Base-by-base conservation (phyloP, 768 basidiomycete species). In the Mycena metata region DNA sequence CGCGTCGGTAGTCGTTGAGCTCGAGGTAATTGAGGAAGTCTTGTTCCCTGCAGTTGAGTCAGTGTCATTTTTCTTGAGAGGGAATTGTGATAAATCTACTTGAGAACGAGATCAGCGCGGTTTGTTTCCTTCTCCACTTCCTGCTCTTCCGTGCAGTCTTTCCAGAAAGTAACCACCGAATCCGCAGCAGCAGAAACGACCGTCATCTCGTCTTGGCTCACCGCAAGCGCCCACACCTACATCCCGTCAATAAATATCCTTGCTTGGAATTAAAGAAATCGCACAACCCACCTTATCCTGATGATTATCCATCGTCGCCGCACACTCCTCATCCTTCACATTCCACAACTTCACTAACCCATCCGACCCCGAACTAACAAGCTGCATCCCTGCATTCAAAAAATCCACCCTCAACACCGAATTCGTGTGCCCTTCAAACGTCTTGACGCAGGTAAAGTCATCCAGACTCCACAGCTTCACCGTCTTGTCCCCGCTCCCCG, bases 371-470 rank as follows among this genome's bases (percentile, higher is more conserved):
- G 94, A 84, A 67, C 94, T 97, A 52, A 96, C 91, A 45, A 99
- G 82, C 80, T 98, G 96, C 85, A 88, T 85, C 19, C 92, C 96
- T 49, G 82, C 76, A 73, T 92, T 93, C 49, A 98, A 76, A 78
- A 98, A 99, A 75, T 96, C 95, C 35, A 99, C 94, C 58, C 96
- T 84, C 60, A 99, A 80, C 36, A 99, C 96, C 15, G 98, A 98
- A 79, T 98, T 99, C 10, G 96, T 95, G 79, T 99, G 98, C 0
- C 98, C 98, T 81, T 99, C 98, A 74, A 99, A 96, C 23, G 98
- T 99, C 86, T 96, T 90, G 69, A 99, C 77, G 78, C 98, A 99
- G 26, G 94, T 89, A 79, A 91, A 98, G 76, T 98, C 95, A 69
- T 96, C 94, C 70, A 99, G 78, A 79, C 85, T 96, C 98, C 98